Evolutionary conservation across 129 eudicot genomes (phyloP).

Genomic region (Sambucus nigra): DNA sequence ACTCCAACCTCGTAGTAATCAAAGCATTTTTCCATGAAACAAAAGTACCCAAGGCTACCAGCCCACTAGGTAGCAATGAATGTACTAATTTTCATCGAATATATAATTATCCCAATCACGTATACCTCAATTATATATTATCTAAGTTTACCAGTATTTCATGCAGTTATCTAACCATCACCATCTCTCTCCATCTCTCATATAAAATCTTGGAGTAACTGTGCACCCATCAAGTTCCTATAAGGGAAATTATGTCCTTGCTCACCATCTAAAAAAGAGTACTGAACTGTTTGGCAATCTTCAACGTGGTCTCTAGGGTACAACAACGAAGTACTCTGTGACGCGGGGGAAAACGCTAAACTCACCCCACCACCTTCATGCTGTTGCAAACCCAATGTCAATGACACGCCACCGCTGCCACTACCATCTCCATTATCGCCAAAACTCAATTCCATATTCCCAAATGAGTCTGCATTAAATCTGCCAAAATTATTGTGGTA

Average conservation of each 20-base stretch:
- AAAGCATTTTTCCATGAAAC: too few relatives aligned
- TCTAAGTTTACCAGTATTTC: too few relatives aligned
- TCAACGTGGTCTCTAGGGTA: constrained; percentile 60
- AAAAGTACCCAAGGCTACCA: too few relatives aligned
- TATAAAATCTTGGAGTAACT: constrained; percentile 86
- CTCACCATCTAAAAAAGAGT: constrained; percentile 84
- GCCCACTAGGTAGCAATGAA: too few relatives aligned
- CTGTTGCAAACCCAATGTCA: constrained; percentile 88
- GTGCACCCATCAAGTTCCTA: constrained; percentile 96
- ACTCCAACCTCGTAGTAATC: too few relatives aligned
- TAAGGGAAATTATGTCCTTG: constrained; percentile 72
- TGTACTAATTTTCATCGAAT: too few relatives aligned
- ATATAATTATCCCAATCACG: too few relatives aligned
- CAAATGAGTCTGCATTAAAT: constrained; percentile 34
- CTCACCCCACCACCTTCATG: constrained; percentile 57
- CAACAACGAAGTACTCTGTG: constrained; percentile 59
- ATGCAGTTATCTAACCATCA: too few relatives aligned
- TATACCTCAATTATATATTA: too few relatives aligned
- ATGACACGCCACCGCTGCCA: constrained; percentile 46
- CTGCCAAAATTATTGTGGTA: constrained; percentile 41
- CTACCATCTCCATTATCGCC: too few relatives aligned
- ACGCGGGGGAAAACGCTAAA: constrained; percentile 56
- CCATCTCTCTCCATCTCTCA: too few relatives aligned
- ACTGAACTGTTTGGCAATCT: constrained; percentile 60
- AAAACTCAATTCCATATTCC: constrained; percentile 58